Base-by-base conservation (phyloP, 106 monocot species). In the Hemerocallis citrina region DNA sequence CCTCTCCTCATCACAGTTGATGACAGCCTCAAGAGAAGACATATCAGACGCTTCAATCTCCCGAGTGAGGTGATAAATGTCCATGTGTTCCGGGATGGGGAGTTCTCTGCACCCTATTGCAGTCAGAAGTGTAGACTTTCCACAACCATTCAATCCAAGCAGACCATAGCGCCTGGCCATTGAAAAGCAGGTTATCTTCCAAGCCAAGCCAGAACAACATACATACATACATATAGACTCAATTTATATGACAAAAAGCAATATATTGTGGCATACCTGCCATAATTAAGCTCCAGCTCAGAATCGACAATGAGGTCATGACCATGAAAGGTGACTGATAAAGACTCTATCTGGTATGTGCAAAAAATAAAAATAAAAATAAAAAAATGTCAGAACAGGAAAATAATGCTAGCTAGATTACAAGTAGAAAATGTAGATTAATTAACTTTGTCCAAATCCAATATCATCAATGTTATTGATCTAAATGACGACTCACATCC, bases 21-120 rank as follows among this genome's bases (percentile, higher is more conserved):
- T 76, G 44, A 96, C 96, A 60, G 91, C 87, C 52, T 96, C 79
- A 47, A 96, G 84, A 8, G 96, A 34, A 61, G 91, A 79, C 90
- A 96, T 87, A 61, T 96, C 96, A 52, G 91, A 88, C 38, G 96
- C 96, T 72, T 96, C 96, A 65, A 96, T 91, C 81, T 96, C 96
- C 13, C 84, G 59, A 4, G 84, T 65, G 2, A 96, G 76, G 52
- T 96, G 96, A 71, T 81, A 85, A 14, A 96, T 96, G 52, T 96
- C 96, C 91, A 96, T 87, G 65, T 96, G 96, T 20, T 87, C 91
- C 38, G 96, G 96, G 64, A 96, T 96, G 21, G 91, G 96, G 16
- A 96, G 74, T 70, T 96, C 96, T 72, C 91, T 62, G 34, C 63
- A 70, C 34, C 96, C 96, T 65, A 96, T 71, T 27, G 96, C 70